Evolutionary conservation across 345 rosid genomes (phyloP).

Genomic region (Dovyalis caffra): DNA sequence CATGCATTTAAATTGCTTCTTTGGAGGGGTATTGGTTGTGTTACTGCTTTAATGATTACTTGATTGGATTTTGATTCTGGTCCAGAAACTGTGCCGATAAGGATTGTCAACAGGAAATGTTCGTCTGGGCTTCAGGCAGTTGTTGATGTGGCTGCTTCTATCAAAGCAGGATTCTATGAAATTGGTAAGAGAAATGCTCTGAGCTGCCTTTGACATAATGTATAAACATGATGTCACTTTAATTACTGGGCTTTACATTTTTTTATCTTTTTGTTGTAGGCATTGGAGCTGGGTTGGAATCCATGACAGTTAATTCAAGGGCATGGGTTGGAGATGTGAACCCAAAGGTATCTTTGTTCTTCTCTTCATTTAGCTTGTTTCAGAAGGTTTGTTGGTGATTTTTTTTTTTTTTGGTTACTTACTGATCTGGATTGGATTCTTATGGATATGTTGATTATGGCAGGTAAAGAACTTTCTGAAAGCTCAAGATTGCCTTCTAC

Average conservation of each 20-base stretch:
- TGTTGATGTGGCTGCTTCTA: constrained; percentile 94
- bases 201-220: neutral
- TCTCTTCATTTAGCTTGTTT: constrained; percentile 4
- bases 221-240: neutral
- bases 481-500: constrained; percentile 87
- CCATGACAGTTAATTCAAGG: constrained; percentile 81
- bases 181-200: constrained; percentile 45
- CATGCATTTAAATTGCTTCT: constrained; percentile 6
- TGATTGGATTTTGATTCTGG: neutral
- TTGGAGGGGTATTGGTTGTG: neutral
- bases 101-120: constrained; percentile 92
- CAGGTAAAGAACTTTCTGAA: constrained; percentile 69
- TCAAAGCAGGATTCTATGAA: constrained; percentile 93
- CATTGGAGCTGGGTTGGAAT: constrained; percentile 94
- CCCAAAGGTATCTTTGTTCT: constrained; percentile 50
- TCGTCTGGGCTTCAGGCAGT: constrained; percentile 98
- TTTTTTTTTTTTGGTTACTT: too few species aligned
- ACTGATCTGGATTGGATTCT: neutral
- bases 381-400: neutral
- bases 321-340: constrained; percentile 83
- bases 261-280: constrained; percentile 39
- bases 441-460: constrained; percentile 15
- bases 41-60: neutral
- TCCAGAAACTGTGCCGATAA: constrained; percentile 78
- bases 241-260: neutral